Evolutionary conservation across 2,329 filamentous ascomycete genomes (phyloP), one percentile per base, ranked within the genome.

Genomic region (Penicillium sp.): DNA sequence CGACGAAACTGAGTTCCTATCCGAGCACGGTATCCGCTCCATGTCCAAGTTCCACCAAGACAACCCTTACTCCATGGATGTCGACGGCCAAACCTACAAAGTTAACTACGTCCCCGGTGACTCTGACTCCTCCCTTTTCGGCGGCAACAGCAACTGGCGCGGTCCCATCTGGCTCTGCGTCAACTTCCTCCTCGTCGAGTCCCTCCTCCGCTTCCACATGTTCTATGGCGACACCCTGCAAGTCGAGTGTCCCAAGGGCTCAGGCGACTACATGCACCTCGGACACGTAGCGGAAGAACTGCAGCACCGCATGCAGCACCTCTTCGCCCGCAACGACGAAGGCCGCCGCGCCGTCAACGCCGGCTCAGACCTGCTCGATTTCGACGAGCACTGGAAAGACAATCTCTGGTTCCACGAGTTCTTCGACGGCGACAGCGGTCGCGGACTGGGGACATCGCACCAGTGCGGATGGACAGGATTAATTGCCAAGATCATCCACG

Each of bases 131-230:
- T 91, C 91, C 4, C 83, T 97, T 6, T 97, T 97, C 70, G 93
- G 93, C 53, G 93, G 93, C 65, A 97, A 97, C 83, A 96, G 92
- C 75, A 97, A 97, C 77, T 97, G 93, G 93, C 86, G 93, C 78
- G 93, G 89, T 5, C 93, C 94, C 0, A 93, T 96, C 66, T 97
- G 93, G 93, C 83, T 97, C 49, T 94, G 91, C 61, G 92, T 96
- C 78, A 97, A 97, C 77, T 97, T 96, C 78, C 78, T 97, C 53
- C 83, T 97, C 15, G 89, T 97, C 41, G 93, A 97, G 75, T 93
- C 93, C 7, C 83, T 97, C n/a, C 90, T 96, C 68, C 85, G 93
- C 33, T 97, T 96, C 81, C 96, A 91, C 79, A 89, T 97, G 77
- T 97, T 96, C 81, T 97, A 97, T 71, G 93, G 93, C 59, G 89